Base-by-base conservation (phyloP, 2,329 filamentous ascomycete species). In the Lachnellula hyalina region DNA sequence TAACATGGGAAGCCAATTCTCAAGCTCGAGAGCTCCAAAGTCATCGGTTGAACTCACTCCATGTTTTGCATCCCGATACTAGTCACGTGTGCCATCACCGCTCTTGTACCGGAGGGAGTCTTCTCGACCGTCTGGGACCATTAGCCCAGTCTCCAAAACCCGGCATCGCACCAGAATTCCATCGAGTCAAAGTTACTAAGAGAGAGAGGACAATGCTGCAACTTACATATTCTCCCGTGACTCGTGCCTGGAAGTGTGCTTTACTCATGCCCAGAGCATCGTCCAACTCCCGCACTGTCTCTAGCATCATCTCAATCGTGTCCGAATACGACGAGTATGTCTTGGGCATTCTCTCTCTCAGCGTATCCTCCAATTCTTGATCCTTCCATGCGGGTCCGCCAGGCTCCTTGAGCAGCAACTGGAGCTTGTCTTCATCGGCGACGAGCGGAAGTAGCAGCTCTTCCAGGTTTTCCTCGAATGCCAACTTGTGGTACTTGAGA, bases 391-490 rank as follows among this genome's bases (percentile, higher is more conserved):
- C 48, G 9, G 28, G 42, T 4, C 59, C 59, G 5, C 59, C 59
- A 25, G 53, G 55, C 19, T 55, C 42, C 25, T 46, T 32, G 28
- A 57, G 15, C 21, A 61, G 17, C 28, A 42, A 28, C 14, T 52
- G 21, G 4, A 61, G 40, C 34, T 49, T 55, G 5, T 50, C 51
- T 7, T 61, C 54, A 14, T 59, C 59, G 4, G 54, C 59, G 41
- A 61, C 55, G 23, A 61, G 28, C 12, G 54, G 59, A 36, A 61
- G 50, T 15, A 59, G 53, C 14, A 61, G 35, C 35, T 56, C 52
- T 25, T 56, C 52, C 6, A 59, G 49, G 40, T 59, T 57, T 19
- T 54, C 46, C 25, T 56, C 54, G 36, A 61, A 59, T 3, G 48
- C 54, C 14, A 57, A n/a, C 23, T 54, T 54, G 17, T 57, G 51